These are phyloP conservation scores for Plasmodium knowlesi DNA, from an alignment of 169 alveolate species.

Conservation along the genomic window DNA sequence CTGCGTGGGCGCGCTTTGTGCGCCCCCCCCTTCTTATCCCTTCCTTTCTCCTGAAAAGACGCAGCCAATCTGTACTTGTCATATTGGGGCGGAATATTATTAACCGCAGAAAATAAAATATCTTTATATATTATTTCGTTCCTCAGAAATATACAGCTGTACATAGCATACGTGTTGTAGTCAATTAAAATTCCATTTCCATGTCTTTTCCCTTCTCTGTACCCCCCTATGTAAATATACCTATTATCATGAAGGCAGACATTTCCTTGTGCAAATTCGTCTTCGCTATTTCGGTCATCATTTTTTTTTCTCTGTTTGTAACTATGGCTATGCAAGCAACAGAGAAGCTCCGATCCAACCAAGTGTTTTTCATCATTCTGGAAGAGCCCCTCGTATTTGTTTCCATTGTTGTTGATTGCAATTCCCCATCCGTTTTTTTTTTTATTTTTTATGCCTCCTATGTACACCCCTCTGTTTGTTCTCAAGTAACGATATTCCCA, in stretches of 20 bases:
- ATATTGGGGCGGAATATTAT: background rate
- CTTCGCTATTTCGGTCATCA: slow-evolving; percentile 54
- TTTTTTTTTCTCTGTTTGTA: slow-evolving; percentile 31
- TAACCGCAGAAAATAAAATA: slow-evolving; percentile 48
- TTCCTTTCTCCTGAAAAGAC: background rate
- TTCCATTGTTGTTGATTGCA: slow-evolving; percentile 77
- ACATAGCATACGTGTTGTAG: slow-evolving; percentile 76
- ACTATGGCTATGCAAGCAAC: slow-evolving; percentile 68
- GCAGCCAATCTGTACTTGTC: background rate
- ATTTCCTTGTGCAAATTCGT: slow-evolving; percentile 67
- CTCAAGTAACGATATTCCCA: slow-evolving; percentile 37
- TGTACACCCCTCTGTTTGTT: slow-evolving; percentile 36
- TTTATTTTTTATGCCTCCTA: slow-evolving; percentile 46
- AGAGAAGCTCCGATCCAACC: slow-evolving; percentile 77
- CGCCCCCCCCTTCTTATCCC: background rate
- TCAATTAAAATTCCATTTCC: slow-evolving; percentile 79
- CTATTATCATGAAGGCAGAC: slow-evolving; percentile 63
- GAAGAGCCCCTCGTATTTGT: slow-evolving; percentile 80
- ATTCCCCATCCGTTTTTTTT: slow-evolving; percentile 83
- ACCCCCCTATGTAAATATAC: slow-evolving; percentile 69
- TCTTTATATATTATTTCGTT: slow-evolving; percentile 57
- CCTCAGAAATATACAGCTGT: slow-evolving; percentile 70
- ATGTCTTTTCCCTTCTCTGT: slow-evolving; percentile 77
- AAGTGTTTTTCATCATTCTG: slow-evolving; percentile 76
- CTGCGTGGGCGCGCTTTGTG: background rate